Percentiles rank a stretch among this genome's conserved stretches.
These are phyloP conservation scores for Pseudonitzschia multiseries DNA, from an alignment of 108 stramenopile genomes.

Conservation along the genomic window DNA sequence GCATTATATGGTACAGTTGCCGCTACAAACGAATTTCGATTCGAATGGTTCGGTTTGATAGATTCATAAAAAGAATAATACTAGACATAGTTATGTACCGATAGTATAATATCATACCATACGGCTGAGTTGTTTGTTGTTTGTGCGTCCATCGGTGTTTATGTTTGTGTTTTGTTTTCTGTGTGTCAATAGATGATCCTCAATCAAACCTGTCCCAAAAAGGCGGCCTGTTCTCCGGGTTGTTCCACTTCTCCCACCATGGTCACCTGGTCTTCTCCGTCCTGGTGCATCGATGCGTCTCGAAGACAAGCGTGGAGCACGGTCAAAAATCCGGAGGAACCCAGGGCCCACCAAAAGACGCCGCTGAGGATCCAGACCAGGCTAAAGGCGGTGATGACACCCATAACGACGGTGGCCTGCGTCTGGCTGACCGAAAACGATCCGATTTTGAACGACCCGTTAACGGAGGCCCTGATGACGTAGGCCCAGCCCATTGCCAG, in stretches of 20 bases:
- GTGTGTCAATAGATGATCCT: neutral
- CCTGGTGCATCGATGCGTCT: conserved; percentile 90
- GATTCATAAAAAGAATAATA: neutral
- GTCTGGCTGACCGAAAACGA: conserved; percentile 73
- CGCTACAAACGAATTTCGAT: neutral
- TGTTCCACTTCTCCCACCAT: conserved; percentile 76
- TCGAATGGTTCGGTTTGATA: too few species aligned
- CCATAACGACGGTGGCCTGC: conserved; percentile 74
- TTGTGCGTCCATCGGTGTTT: too few species aligned
- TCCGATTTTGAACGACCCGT: conserved; percentile 55
- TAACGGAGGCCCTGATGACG: conserved; percentile 60
- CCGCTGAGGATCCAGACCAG: conserved; percentile 62
- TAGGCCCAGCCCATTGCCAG: conserved; percentile 78
- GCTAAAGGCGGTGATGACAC: conserved; percentile 57
- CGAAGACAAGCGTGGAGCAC: conserved; percentile 70
- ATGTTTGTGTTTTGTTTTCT: too few species aligned
- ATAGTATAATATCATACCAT: neutral
- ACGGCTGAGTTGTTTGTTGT: neutral
- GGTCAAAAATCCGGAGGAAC: conserved; percentile 74
- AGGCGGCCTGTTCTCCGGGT: conserved; percentile 28
- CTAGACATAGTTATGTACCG: neutral
- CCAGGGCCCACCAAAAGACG: conserved; percentile 87
- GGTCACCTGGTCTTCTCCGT: conserved; percentile 78
- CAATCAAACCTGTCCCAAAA: conserved; percentile 21
- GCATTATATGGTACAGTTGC: too few species aligned